phyloP scores from a whole-genome alignment of 257 asterid genomes.

The Nicotiana obtusifolia region DNA sequence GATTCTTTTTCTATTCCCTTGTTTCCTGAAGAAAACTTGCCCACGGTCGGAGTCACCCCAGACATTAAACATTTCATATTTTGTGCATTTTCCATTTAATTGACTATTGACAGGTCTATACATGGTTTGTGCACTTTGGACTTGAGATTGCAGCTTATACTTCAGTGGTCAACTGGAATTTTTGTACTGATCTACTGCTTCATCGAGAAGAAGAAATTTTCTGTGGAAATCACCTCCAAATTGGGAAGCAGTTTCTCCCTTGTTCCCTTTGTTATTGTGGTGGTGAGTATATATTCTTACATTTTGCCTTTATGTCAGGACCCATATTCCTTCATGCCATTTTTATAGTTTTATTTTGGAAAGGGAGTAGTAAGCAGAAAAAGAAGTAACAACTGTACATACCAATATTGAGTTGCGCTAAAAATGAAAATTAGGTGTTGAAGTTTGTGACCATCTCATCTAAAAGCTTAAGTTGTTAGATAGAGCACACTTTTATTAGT shows the following conservation, averaged over 20 bases:
- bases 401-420: not conserved
- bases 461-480: not conserved
- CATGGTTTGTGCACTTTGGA: constrained; percentile 44
- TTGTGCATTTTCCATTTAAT: constrained; percentile 27
- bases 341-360: not conserved
- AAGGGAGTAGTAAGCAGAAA: not conserved
- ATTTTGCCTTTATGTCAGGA: not conserved
- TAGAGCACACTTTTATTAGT: not conserved
- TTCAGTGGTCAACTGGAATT: constrained; percentile 95
- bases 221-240: constrained; percentile 68
- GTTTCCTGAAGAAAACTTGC: not conserved
- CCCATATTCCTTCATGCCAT: not conserved
- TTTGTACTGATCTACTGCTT: constrained; percentile 81
- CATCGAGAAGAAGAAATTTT: constrained; percentile 63
- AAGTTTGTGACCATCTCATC: not conserved
- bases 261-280: constrained; percentile 82
- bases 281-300: constrained; percentile 50
- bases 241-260: constrained; percentile 93
- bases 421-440: not conserved
- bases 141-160: constrained; percentile 92
- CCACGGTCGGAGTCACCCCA: not conserved
- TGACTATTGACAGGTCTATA: constrained; percentile 35
- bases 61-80: not conserved
- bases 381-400: not conserved
- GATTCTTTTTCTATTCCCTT: not conserved